Evolutionary conservation across 2,329 filamentous ascomycete genomes (phyloP).

Genomic region (Sordariomycetes sp.): DNA sequence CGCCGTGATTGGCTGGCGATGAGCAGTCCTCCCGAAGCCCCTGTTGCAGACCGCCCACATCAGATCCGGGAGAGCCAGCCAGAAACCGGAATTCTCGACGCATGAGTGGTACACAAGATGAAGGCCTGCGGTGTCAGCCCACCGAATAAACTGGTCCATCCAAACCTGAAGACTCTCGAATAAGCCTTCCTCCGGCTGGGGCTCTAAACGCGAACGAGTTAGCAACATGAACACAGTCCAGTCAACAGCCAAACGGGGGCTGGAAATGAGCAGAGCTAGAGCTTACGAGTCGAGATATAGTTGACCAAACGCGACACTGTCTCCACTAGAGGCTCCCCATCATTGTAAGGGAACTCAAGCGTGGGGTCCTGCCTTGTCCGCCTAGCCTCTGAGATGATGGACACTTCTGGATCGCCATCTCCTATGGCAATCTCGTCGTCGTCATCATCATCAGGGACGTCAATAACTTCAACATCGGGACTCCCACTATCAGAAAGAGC

Average conservation of each 20-base stretch:
- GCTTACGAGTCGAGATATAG: slow-evolving; percentile 10
- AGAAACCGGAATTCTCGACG: slow-evolving; percentile 31
- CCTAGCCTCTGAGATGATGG: slow-evolving; percentile 6
- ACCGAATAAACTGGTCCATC: slow-evolving; percentile 33
- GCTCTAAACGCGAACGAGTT: background rate
- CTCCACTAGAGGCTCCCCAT: slow-evolving; percentile 11
- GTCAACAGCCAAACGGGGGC: background rate
- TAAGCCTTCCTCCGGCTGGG: slow-evolving; percentile 25
- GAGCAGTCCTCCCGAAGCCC: background rate
- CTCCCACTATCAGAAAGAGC: slow-evolving; percentile 20
- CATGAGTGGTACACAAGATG: slow-evolving; percentile 27
- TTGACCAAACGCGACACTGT: slow-evolving; percentile 12
- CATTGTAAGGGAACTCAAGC: slow-evolving; percentile 22
- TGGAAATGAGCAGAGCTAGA: background rate
- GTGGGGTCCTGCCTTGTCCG: slow-evolving; percentile 18
- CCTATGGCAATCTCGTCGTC: slow-evolving; percentile 12
- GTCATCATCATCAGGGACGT: slow-evolving; percentile 22
- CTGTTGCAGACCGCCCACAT: slow-evolving; percentile 21
- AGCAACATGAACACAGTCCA: background rate
- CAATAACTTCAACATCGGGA: slow-evolving; percentile 30
- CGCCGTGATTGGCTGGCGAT: slow-evolving; percentile 7
- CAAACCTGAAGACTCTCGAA: slow-evolving; percentile 31
- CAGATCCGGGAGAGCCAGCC: slow-evolving; percentile 36
- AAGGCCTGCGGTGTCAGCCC: slow-evolving; percentile 19
- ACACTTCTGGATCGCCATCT: slow-evolving; percentile 15